Percentiles rank a stretch among this genome's conserved stretches.
Evolutionary conservation across 108 stramenopile genomes (phyloP).

Genomic region (Skeletonema costatum): DNA sequence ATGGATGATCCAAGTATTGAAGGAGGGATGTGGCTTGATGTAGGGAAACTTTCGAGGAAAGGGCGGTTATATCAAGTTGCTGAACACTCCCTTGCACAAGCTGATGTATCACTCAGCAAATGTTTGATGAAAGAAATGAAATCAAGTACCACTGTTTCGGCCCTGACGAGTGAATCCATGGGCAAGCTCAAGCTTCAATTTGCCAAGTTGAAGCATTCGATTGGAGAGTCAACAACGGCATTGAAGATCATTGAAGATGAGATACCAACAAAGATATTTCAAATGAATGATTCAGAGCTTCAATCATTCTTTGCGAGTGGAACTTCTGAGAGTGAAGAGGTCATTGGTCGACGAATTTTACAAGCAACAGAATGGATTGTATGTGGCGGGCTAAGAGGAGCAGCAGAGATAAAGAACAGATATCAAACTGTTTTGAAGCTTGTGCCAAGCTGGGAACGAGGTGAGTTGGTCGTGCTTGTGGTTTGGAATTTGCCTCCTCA

Average conservation of each 20-base stretch:
- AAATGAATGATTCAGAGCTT: constrained; percentile 24
- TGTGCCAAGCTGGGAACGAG: constrained; percentile 83
- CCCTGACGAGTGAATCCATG: constrained; percentile 30
- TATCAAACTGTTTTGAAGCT: constrained; percentile 67
- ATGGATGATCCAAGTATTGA: constrained; percentile 57
- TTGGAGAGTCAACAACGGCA: constrained; percentile 62
- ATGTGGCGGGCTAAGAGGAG: constrained; percentile 71
- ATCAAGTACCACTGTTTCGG: background rate
- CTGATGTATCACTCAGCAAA: constrained; percentile 42
- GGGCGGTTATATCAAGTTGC: constrained; percentile 59
- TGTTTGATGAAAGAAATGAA: constrained; percentile 7
- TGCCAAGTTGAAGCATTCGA: constrained; percentile 79
- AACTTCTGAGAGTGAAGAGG: constrained; percentile 26
- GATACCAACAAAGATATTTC: constrained; percentile 32
- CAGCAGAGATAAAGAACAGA: constrained; percentile 65
- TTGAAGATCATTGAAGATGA: constrained; percentile 70
- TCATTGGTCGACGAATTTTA: constrained; percentile 62
- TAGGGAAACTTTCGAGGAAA: constrained; percentile 78
- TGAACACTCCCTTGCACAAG: constrained; percentile 66
- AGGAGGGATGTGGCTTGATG: constrained; percentile 68
- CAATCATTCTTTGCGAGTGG: constrained; percentile 25
- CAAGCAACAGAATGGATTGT: constrained; percentile 81
- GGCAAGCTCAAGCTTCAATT: constrained; percentile 63
- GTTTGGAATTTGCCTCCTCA: background rate
- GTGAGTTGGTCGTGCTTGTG: constrained; percentile 31